Evolutionary conservation across 169 alveolate genomes (phyloP).

Genomic region (Eimeria acervulina): DNA sequence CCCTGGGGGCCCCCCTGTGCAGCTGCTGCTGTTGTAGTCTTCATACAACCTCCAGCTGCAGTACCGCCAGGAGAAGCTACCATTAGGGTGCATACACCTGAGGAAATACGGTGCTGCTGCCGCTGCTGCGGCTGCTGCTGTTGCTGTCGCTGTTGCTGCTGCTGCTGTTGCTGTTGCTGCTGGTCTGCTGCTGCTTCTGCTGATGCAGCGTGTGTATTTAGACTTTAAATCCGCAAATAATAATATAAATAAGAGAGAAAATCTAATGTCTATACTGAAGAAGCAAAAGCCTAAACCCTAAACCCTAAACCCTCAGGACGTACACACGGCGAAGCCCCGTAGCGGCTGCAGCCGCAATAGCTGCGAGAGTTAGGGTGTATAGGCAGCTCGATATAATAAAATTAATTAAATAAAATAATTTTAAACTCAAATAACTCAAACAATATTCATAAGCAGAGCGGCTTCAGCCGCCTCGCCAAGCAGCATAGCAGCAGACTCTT

Average conservation of each 20-base stretch:
- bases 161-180: conserved; percentile 27
- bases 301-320: background rate
- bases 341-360: background rate
- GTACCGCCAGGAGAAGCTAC: background rate
- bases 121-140: conserved; percentile 20
- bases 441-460: background rate
- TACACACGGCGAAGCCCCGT: background rate
- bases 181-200: background rate
- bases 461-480: background rate
- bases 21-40: background rate
- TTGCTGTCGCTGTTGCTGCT: background rate
- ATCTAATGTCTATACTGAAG: background rate
- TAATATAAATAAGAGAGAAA: background rate
- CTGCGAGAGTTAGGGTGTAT: conserved; percentile 5
- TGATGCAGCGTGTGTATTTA: no score
- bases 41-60: background rate
- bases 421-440: background rate
- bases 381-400: background rate
- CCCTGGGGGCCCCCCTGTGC: conserved; percentile 17
- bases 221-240: no score
- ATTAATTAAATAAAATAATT: background rate
- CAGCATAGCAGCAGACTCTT: background rate
- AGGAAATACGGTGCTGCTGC: conserved; percentile 36
- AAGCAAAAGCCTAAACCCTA: conserved; percentile 34
- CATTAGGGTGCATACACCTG: background rate